Base-by-base conservation (phyloP, 176 grass and related monocot genomes). In the Lolium perenne region DNA sequence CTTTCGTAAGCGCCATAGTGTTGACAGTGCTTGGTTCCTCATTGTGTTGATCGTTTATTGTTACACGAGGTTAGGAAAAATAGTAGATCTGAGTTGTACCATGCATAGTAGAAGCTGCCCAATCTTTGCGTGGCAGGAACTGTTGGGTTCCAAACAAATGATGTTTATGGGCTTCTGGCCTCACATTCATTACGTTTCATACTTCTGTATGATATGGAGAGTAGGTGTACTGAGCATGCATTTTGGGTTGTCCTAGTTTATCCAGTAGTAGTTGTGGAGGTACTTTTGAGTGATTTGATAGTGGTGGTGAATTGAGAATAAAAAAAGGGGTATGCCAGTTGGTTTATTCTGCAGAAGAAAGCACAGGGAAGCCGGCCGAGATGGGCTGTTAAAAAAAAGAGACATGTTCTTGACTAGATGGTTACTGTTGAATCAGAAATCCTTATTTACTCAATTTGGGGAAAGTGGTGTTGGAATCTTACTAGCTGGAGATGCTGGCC, bases 401-500 rank as follows among this genome's bases (percentile, higher is more conserved):
- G 41, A 47, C 8, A 21, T 87, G 57, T 73, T 84, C 48, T 77
- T 84, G 26, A 83, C 50, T 74, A 53, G 84, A 70, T 77, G 45
- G 35, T 67, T 40, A 56, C 15, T 84, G 57, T 80, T 75, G 13
- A 45, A 80, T 68, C 40, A 53, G 65, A 83, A 78, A 35, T 77
- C 53, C 26, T 76, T 21, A 45, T 88, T 35, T 75, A 84, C 38
- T 71, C 62, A 87, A 76, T 29, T 81, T 81, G 62, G 60, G 78
- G 18, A 68, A 86, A 47, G 51, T 77, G 41, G 5, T 71, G 22
- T 38, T 47, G 81, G 81, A 46, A 85, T 85, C 81, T 91, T 80
- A 49, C 80, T 23, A 38, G 29, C 81, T 84, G 81, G 77, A 85
- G 82, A 88, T 91, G 89, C 81, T 81, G 43, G 21, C 51, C 43